Evolutionary conservation across 768 basidiomycete genomes (phyloP).

Genomic region (Leccinum rimulosum): DNA sequence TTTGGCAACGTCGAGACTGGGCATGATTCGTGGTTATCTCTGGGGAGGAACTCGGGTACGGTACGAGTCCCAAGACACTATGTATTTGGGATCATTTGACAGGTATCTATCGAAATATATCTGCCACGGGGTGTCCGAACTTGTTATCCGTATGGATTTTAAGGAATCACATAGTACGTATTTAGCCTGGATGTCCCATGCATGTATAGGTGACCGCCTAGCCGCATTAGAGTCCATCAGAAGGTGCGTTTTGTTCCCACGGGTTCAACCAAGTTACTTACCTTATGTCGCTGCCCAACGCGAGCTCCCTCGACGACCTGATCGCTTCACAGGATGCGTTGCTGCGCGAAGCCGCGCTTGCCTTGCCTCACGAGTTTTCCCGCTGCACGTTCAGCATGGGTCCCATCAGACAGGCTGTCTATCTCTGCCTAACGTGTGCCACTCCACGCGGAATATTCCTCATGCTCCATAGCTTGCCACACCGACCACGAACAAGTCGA

Average conservation of each 20-base stretch:
- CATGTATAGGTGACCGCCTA: no score
- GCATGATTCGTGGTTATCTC: slow-evolving; percentile 10
- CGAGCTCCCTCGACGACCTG: slow-evolving; percentile 26
- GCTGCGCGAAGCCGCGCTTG: slow-evolving; percentile 40
- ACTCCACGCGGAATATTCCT: slow-evolving; percentile 64
- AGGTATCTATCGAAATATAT: no score
- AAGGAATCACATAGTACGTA: no score
- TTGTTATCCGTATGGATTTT: no score
- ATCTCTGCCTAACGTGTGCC: slow-evolving; percentile 76
- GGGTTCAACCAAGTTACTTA: no score
- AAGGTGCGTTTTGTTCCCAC: no score
- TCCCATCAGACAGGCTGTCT: slow-evolving; percentile 70
- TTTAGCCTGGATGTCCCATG: no score
- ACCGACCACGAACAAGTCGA: slow-evolving; percentile 85
- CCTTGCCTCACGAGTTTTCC: slow-evolving; percentile 60
- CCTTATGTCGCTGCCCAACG: no score
- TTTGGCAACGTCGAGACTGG: slow-evolving; percentile 42
- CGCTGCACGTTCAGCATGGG: slow-evolving; percentile 64
- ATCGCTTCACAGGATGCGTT: slow-evolving; percentile 29
- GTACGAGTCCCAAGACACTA: neutral
- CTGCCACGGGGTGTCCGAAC: no score
- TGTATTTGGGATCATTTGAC: slow-evolving; percentile 4
- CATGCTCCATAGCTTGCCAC: slow-evolving; percentile 86
- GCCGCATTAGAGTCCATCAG: no score
- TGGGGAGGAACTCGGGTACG: neutral